phyloP scores from a whole-genome alignment of 768 basidiomycete genomes.

The Suillus spraguei region DNA sequence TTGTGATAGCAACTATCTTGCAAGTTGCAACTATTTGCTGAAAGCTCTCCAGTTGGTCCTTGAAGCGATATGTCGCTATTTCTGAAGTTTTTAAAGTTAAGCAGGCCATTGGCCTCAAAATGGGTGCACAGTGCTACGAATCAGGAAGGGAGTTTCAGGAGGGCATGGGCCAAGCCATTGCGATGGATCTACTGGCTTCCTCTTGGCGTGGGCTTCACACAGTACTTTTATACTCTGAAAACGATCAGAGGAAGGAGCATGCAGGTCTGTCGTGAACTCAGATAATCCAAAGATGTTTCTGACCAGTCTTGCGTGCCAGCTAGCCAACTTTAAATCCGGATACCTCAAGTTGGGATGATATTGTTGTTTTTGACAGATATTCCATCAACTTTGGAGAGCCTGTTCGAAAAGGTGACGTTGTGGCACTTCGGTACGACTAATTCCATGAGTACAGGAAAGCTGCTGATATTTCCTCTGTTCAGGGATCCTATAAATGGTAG shows the following conservation, averaged over 20 bases:
- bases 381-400: slow-evolving; percentile 38
- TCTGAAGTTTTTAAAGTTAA: not conserved
- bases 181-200: slow-evolving; percentile 56
- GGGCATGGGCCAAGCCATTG: not conserved
- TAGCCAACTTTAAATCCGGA: slow-evolving; percentile 76
- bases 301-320: slow-evolving; percentile 38
- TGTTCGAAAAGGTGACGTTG: slow-evolving; percentile 61
- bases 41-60: not conserved
- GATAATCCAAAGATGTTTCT: not conserved
- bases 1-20: not conserved
- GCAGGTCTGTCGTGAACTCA: slow-evolving; percentile 52
- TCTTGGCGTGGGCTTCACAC: slow-evolving; percentile 46
- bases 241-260: slow-evolving; percentile 66
- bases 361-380: slow-evolving; percentile 63
- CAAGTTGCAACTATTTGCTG: no score
- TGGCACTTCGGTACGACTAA: slow-evolving; percentile 55
- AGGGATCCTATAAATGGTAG: slow-evolving; percentile 64
- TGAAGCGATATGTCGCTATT: not conserved
- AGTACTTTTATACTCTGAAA: slow-evolving; percentile 55
- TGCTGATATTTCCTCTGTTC: slow-evolving; percentile 3
- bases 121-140: not conserved
- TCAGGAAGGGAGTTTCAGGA: not conserved
- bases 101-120: not conserved
- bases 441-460: not conserved
- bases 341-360: slow-evolving; percentile 58